Evolutionary conservation across 768 basidiomycete genomes (phyloP).

Genomic region (Mycena galopus): DNA sequence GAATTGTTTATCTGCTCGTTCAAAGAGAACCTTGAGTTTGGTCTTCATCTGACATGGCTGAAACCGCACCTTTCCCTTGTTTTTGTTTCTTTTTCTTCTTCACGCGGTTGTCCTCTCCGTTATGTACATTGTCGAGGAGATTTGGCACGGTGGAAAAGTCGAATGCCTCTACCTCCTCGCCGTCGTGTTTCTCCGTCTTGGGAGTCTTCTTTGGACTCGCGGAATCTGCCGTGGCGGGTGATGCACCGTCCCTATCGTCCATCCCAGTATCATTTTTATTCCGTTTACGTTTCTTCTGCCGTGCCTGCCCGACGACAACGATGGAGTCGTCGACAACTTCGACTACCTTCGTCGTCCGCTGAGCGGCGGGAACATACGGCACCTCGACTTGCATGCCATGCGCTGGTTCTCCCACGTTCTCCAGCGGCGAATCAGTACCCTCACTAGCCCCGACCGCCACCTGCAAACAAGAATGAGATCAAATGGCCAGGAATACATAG

Average conservation of each 20-base stretch:
- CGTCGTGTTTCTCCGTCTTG: slow-evolving; percentile 39
- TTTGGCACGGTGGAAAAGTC: slow-evolving; percentile 81
- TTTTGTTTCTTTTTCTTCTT: slow-evolving; percentile 67
- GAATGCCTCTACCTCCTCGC: slow-evolving; percentile 61
- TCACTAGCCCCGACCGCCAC: slow-evolving; percentile 17
- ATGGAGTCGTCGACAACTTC: slow-evolving; percentile 69
- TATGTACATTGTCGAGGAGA: slow-evolving; percentile 72
- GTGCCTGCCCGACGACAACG: slow-evolving; percentile 76
- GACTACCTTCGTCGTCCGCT: slow-evolving; percentile 56
- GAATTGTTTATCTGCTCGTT: slow-evolving; percentile 52
- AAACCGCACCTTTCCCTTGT: slow-evolving; percentile 51
- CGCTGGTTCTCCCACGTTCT: slow-evolving; percentile 41
- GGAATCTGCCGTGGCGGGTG: slow-evolving; percentile 29
- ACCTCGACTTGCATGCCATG: slow-evolving; percentile 73
- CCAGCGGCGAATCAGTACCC: slow-evolving; percentile 18
- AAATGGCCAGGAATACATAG: neutral
- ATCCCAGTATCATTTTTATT: slow-evolving; percentile 45
- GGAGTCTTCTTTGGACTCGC: slow-evolving; percentile 35
- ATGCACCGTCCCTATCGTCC: slow-evolving; percentile 1
- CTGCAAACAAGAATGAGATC: neutral
- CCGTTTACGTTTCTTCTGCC: slow-evolving; percentile 77
- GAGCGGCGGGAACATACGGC: slow-evolving; percentile 79
- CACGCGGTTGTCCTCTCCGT: slow-evolving; percentile 51
- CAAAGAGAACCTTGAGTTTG: slow-evolving; percentile 1
- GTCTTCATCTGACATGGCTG: neutral